phyloP scores from a whole-genome alignment of 192 early-diverging fungal genomes.

The Coemansia sp. region DNA sequence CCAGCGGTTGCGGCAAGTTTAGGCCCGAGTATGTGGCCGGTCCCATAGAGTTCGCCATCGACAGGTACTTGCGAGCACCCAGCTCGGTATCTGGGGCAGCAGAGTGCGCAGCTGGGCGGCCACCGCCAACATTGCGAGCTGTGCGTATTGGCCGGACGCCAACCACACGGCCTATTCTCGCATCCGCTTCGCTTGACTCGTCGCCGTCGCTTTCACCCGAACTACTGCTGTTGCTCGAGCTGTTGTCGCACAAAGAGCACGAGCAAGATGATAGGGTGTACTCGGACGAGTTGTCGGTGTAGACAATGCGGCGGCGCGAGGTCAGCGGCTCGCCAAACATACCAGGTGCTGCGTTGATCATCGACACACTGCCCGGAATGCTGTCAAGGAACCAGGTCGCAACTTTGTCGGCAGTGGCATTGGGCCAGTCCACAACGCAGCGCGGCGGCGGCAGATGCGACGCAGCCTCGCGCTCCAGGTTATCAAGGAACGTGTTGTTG shows the following conservation, averaged over 20 bases:
- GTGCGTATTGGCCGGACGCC: not conserved
- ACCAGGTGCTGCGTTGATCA: constrained; percentile 30
- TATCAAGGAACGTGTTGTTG: constrained; percentile 17
- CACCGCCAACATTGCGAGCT: not conserved
- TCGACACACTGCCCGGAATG: constrained; percentile 49
- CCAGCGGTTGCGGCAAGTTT: constrained; percentile 35
- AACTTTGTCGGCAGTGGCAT: constrained; percentile 42
- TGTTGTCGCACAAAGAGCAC: constrained; percentile 32
- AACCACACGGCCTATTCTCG: not conserved
- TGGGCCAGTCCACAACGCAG: constrained; percentile 49
- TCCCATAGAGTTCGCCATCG: constrained; percentile 2
- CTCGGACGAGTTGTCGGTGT: constrained; percentile 28
- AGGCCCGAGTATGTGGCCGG: constrained; percentile 15
- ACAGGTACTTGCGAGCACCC: not conserved
- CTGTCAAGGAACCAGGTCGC: constrained; percentile 57
- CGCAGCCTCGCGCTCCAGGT: constrained; percentile 20
- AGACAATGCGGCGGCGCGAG: constrained; percentile 17
- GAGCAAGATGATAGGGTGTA: constrained; percentile 41
- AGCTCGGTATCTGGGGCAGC: not conserved
- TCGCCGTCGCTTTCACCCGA: not conserved
- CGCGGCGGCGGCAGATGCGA: constrained; percentile 39
- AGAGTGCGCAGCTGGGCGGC: not conserved
- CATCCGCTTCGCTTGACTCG: not conserved
- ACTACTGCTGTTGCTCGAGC: not conserved
- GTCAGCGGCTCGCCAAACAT: constrained; percentile 37